Conservation (phyloP, 2,329 filamentous ascomycete species). For the Daldinia sp. region DNA sequence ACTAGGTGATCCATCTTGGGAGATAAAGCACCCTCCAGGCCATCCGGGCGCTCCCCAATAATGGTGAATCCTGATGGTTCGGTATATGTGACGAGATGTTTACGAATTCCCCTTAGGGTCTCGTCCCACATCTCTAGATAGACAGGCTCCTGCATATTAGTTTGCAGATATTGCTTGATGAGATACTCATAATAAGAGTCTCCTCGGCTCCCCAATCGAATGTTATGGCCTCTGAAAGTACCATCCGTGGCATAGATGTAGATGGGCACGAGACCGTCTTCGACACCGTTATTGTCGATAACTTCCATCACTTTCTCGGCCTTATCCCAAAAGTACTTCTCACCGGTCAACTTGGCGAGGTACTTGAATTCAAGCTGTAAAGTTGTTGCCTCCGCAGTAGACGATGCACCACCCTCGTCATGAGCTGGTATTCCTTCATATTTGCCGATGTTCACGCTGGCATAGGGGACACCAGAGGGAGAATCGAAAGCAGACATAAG, state of each 20-base stretch:
- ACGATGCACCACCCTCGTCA: constrained; percentile 84
- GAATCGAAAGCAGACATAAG: constrained; percentile 89
- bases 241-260: constrained; percentile 84
- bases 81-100: constrained; percentile 91
- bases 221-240: constrained; percentile 82
- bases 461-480: constrained; percentile 83
- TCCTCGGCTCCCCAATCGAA: constrained; percentile 89
- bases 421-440: constrained; percentile 82
- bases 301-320: constrained; percentile 92
- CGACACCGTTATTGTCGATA: constrained; percentile 79
- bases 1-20: constrained; percentile 99
- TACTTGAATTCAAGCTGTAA: constrained; percentile 98
- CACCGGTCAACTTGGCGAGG: constrained; percentile 90
- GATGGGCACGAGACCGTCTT: constrained; percentile 89
- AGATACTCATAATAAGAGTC: constrained; percentile 99
- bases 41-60: constrained; percentile 82
- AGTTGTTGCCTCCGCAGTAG: constrained; percentile 91
- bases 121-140: constrained; percentile 96
- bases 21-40: constrained; percentile 70
- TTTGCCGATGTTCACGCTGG: constrained; percentile 86
- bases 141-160: constrained; percentile 81
- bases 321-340: constrained; percentile 90
- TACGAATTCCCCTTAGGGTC: constrained; percentile 82
- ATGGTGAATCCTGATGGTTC: constrained; percentile 83
- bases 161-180: constrained; percentile 98